phyloP scores from a whole-genome alignment of 2,329 filamentous ascomycete species.

The Trichoderma oligosporum region DNA sequence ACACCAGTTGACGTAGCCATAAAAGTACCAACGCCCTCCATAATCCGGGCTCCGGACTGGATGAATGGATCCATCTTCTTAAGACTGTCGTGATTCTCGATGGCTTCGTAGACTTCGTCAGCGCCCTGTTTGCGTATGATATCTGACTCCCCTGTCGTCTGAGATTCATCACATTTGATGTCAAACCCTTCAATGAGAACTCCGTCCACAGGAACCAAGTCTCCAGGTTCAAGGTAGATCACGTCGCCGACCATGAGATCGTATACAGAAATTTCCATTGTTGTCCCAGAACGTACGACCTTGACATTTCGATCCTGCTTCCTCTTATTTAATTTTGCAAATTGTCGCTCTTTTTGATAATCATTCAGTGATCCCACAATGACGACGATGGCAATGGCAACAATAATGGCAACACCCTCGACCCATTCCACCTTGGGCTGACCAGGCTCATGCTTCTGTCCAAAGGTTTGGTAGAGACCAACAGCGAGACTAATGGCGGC shows the following conservation, averaged over 20 bases:
- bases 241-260: slow-evolving; percentile 69
- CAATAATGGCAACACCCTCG: slow-evolving; percentile 76
- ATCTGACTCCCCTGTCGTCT: slow-evolving; percentile 75
- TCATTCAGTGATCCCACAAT: slow-evolving; percentile 74
- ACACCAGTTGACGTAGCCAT: slow-evolving; percentile 70
- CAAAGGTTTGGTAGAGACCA: slow-evolving; percentile 72
- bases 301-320: slow-evolving; percentile 74
- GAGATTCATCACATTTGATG: slow-evolving; percentile 73
- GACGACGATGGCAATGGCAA: slow-evolving; percentile 74
- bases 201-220: slow-evolving; percentile 70
- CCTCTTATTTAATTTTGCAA: slow-evolving; percentile 73
- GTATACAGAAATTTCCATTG: slow-evolving; percentile 64
- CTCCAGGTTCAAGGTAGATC: slow-evolving; percentile 68
- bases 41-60: slow-evolving; percentile 75
- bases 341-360: slow-evolving; percentile 76
- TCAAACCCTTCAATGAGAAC: slow-evolving; percentile 69
- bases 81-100: slow-evolving; percentile 61
- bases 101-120: slow-evolving; percentile 66
- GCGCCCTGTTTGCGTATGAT: slow-evolving; percentile 64
- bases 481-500: slow-evolving; percentile 70
- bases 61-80: slow-evolving; percentile 80
- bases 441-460: slow-evolving; percentile 47
- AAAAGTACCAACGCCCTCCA: slow-evolving; percentile 73
- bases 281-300: slow-evolving; percentile 66
- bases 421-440: slow-evolving; percentile 69